Percentiles rank a stretch among this genome's conserved stretches.
Evolutionary conservation across 176 grass and related monocot genomes (phyloP).

Genomic region (Ampelocalamus luodianensis): DNA sequence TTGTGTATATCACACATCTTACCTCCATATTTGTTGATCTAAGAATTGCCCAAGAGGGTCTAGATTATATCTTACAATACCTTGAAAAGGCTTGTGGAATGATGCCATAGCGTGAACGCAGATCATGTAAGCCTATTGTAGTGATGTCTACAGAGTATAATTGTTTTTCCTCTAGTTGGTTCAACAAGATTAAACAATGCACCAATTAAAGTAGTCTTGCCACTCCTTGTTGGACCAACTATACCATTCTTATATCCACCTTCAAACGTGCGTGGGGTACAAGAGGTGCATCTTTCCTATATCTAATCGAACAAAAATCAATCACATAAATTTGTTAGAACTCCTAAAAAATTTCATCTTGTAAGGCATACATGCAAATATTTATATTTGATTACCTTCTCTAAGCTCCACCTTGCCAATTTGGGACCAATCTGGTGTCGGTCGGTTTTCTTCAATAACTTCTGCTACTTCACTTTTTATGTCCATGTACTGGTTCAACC

Average conservation of each 20-base stretch:
- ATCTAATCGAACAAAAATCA: slow-evolving; percentile 62
- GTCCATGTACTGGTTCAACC: slow-evolving; percentile 91
- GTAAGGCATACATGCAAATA: slow-evolving; percentile 3
- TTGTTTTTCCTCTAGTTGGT: slow-evolving; percentile 76
- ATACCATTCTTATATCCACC: slow-evolving; percentile 87
- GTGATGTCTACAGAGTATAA: slow-evolving; percentile 71
- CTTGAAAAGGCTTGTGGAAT: slow-evolving; percentile 96
- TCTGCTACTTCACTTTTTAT: slow-evolving; percentile 75
- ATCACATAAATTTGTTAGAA: slow-evolving; percentile 15
- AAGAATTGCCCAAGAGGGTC: slow-evolving; percentile 69
- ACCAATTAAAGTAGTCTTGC: slow-evolving; percentile 91
- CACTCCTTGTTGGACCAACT: slow-evolving; percentile 88
- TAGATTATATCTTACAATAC: slow-evolving; percentile 84
- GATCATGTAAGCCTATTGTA: slow-evolving; percentile 77
- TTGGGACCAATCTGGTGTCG: slow-evolving; percentile 69
- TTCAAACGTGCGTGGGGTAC: slow-evolving; percentile 81
- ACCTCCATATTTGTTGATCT: slow-evolving; percentile 90
- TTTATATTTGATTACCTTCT: slow-evolving; percentile 60
- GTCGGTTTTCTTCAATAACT: slow-evolving; percentile 64
- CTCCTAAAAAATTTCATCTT: background rate
- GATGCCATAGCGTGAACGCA: slow-evolving; percentile 85
- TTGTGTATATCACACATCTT: slow-evolving; percentile 1
- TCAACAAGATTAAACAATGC: slow-evolving; percentile 94
- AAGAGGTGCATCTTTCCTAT: slow-evolving; percentile 68
- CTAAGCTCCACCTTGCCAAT: slow-evolving; percentile 71